Evolutionary conservation across 768 basidiomycete species (phyloP).

Genomic region (Tulasnella sp.): DNA sequence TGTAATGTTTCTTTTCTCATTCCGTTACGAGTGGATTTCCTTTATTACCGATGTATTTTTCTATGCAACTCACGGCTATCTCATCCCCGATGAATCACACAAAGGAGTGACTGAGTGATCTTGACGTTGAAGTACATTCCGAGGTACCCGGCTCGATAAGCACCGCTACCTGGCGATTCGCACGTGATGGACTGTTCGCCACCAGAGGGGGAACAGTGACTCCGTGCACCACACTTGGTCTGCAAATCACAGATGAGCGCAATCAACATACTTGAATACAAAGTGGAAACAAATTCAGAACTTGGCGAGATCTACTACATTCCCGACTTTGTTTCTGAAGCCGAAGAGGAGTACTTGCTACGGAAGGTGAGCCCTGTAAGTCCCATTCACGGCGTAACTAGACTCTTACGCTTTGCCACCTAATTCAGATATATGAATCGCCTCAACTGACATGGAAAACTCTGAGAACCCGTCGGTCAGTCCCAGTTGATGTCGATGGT

Average conservation of each 20-base stretch:
- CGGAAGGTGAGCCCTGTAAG: conserved; percentile 44
- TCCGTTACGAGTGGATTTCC: too few species aligned
- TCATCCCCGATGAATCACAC: too few species aligned
- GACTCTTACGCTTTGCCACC: conserved; percentile 4
- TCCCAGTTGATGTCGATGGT: not conserved
- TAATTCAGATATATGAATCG: conserved; percentile 54
- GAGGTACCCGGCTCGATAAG: too few species aligned
- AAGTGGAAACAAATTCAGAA: not conserved
- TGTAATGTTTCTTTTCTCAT: too few species aligned
- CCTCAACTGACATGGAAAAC: conserved; percentile 78
- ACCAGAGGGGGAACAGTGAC: too few species aligned
- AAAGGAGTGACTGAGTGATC: too few species aligned
- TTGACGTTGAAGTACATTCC: too few species aligned
- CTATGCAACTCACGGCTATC: too few species aligned
- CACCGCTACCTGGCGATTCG: too few species aligned
- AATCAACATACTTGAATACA: not conserved
- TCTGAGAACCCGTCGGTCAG: conserved; percentile 25
- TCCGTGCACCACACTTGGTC: not conserved
- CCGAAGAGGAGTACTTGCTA: conserved; percentile 67
- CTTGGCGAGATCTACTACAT: conserved; percentile 35
- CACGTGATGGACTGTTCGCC: too few species aligned
- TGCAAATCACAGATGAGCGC: not conserved
- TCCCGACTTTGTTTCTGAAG: conserved; percentile 53
- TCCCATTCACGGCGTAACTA: conserved; percentile 11
- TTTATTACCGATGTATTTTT: too few species aligned